These are phyloP conservation scores for Ciborinia camelliae DNA, from an alignment of 2,329 filamentous ascomycete genomes.

Conservation along the genomic window DNA sequence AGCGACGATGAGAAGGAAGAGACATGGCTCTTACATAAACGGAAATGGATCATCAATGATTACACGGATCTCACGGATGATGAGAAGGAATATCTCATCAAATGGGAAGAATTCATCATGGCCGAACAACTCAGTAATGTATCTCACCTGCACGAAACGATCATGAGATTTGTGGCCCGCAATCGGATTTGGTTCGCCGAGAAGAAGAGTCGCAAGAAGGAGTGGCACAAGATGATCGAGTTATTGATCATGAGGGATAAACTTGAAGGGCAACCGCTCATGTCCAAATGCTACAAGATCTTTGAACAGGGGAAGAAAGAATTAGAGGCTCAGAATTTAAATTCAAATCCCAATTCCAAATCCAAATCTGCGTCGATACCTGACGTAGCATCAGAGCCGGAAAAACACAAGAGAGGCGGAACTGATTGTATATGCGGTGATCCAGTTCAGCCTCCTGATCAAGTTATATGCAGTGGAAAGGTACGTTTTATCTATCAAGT, in stretches of 20 bases:
- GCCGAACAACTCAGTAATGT: slow-evolving; percentile 26
- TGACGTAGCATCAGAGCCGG: slow-evolving; percentile 1
- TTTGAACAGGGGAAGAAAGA: slow-evolving; percentile 8
- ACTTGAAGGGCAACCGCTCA: not conserved
- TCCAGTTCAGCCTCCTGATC: slow-evolving; percentile 20
- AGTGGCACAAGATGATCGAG: slow-evolving; percentile 29
- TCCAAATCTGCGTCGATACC: not conserved
- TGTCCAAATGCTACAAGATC: slow-evolving; percentile 22
- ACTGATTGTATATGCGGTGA: slow-evolving; percentile 28
- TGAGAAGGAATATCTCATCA: slow-evolving; percentile 36
- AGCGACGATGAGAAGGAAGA: slow-evolving; percentile 37
- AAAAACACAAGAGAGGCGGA: slow-evolving; percentile 4
- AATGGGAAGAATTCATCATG: slow-evolving; percentile 35
- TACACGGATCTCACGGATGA: slow-evolving; percentile 31
- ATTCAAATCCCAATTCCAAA: not conserved
- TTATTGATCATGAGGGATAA: slow-evolving; percentile 24
- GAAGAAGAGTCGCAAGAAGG: slow-evolving; percentile 23
- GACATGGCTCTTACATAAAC: slow-evolving; percentile 34
- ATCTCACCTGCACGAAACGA: slow-evolving; percentile 24
- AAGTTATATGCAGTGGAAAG: slow-evolving; percentile 24
- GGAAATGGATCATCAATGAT: slow-evolving; percentile 34
- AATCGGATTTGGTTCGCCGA: slow-evolving; percentile 33
- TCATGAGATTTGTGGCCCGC: slow-evolving; percentile 28
- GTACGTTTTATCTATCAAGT: not conserved
- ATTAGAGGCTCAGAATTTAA: not conserved